Evolutionary conservation across 371 early-diverging fungal species (phyloP).

Genomic region (Conidiobolus incongruus): DNA sequence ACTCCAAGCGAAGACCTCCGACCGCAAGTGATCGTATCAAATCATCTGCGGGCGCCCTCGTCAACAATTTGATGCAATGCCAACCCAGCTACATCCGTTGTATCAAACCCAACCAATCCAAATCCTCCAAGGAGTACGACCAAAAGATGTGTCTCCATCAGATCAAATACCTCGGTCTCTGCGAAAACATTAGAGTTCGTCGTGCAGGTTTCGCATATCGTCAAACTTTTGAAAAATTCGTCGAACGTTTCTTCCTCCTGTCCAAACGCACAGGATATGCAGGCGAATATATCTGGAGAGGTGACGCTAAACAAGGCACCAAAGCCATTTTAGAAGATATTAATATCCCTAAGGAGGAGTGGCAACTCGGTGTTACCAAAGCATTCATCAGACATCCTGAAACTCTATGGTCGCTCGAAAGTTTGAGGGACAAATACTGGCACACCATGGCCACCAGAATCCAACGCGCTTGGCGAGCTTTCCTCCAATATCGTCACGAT

Average conservation of each 20-base stretch:
- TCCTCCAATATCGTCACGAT: constrained; percentile 43
- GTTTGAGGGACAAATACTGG: constrained; percentile 84
- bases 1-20: constrained; percentile 72
- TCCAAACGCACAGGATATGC: constrained; percentile 65
- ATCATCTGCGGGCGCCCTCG: constrained; percentile 30
- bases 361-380: constrained; percentile 88
- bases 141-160: constrained; percentile 82
- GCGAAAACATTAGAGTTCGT: constrained; percentile 93
- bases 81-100: constrained; percentile 97
- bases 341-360: constrained; percentile 66
- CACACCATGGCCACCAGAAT: constrained; percentile 88
- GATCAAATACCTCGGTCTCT: constrained; percentile 84
- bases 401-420: constrained; percentile 83
- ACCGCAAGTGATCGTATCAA: constrained; percentile 69
- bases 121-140: constrained; percentile 77
- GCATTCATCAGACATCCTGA: constrained; percentile 91
- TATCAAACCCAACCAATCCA: constrained; percentile 94
- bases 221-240: constrained; percentile 74
- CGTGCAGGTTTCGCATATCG: constrained; percentile 92
- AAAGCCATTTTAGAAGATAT: constrained; percentile 65
- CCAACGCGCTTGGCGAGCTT: constrained; percentile 74
- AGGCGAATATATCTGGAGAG: constrained; percentile 70
- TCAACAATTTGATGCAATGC: constrained; percentile 81
- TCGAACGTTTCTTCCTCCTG: constrained; percentile 54
- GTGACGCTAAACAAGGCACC: constrained; percentile 43